Evolutionary conservation across 805 yeast genomes (phyloP).

Genomic region (Candida hispaniensis): DNA sequence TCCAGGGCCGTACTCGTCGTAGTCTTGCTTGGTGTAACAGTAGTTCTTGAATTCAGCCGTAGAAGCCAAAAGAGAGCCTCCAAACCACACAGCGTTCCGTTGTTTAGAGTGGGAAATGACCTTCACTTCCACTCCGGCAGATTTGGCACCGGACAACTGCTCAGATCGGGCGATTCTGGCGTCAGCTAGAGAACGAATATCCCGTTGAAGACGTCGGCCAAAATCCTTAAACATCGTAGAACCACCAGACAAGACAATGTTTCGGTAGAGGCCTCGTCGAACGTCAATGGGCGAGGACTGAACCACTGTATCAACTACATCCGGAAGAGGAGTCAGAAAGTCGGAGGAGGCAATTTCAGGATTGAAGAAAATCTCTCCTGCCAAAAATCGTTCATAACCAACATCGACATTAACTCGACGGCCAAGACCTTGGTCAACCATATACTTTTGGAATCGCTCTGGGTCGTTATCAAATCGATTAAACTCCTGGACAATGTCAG

Average conservation of each 20-base stretch:
- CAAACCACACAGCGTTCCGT: slow-evolving; percentile 99
- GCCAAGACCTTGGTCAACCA: slow-evolving; percentile 67
- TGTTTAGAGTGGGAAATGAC: slow-evolving; percentile 96
- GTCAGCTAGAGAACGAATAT: slow-evolving; percentile 74
- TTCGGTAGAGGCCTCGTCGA: slow-evolving; percentile 88
- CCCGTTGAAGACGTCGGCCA: slow-evolving; percentile 95
- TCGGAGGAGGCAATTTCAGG: slow-evolving; percentile 96
- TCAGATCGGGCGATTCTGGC: slow-evolving; percentile 81
- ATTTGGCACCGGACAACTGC: slow-evolving; percentile 55
- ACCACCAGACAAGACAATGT: slow-evolving; percentile 94
- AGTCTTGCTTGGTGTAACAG: slow-evolving; percentile 94
- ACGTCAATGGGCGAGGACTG: slow-evolving; percentile 96
- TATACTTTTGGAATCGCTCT: slow-evolving; percentile 84
- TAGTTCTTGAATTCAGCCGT: slow-evolving; percentile 93
- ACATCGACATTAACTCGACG: slow-evolving; percentile 68
- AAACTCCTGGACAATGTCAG: slow-evolving; percentile 95
- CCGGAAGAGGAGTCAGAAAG: slow-evolving; percentile 90
- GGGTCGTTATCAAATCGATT: slow-evolving; percentile 89
- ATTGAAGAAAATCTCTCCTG: slow-evolving; percentile 97
- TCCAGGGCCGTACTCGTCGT: slow-evolving; percentile 96
- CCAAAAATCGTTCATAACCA: slow-evolving; percentile 94
- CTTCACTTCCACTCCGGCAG: slow-evolving; percentile 93
- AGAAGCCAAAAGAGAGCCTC: slow-evolving; percentile 94
- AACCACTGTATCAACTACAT: slow-evolving; percentile 89
- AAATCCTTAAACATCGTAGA: slow-evolving; percentile 98